phyloP scores from a whole-genome alignment of 148 eudicot species.

The Diospyros lotus region DNA sequence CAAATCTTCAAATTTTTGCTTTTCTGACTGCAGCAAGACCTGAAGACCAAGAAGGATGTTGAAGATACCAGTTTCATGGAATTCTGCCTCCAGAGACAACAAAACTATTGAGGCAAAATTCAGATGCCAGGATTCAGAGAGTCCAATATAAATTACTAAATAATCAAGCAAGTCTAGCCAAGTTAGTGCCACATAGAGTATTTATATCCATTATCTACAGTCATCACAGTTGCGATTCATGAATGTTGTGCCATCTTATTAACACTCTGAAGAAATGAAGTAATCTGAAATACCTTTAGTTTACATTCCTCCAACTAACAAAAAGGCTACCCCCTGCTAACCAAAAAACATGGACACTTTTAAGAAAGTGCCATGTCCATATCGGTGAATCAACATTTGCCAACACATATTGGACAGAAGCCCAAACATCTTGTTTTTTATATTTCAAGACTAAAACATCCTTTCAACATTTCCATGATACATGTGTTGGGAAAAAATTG shows the following conservation, averaged over 20 bases:
- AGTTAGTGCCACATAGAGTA: not conserved
- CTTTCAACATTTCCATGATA: too few species aligned
- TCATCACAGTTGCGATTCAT: constrained; percentile 2
- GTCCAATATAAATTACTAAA: not conserved
- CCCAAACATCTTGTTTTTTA: too few species aligned
- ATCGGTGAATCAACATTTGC: too few species aligned
- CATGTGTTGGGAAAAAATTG: too few species aligned
- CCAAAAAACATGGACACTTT: too few species aligned
- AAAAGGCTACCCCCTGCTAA: too few species aligned
- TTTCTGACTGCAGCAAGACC: constrained; percentile 65
- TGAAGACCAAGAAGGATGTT: constrained; percentile 22
- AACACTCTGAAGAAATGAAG: not conserved
- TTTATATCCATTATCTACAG: not conserved
- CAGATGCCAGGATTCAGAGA: not conserved
- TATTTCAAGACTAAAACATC: too few species aligned
- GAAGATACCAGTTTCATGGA: constrained; percentile 4
- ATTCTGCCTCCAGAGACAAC: not conserved
- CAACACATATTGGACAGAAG: too few species aligned
- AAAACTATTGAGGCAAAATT: not conserved
- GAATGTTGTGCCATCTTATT: not conserved
- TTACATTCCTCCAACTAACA: not conserved
- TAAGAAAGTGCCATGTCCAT: too few species aligned
- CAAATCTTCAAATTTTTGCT: constrained; percentile 59
- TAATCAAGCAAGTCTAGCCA: not conserved
- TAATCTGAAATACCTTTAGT: not conserved